Percentiles rank a stretch among this genome's conserved stretches.
These are phyloP conservation scores for Aspergillus pseudoglaucus DNA, from an alignment of 2,329 filamentous ascomycete species.

Conservation along the genomic window DNA sequence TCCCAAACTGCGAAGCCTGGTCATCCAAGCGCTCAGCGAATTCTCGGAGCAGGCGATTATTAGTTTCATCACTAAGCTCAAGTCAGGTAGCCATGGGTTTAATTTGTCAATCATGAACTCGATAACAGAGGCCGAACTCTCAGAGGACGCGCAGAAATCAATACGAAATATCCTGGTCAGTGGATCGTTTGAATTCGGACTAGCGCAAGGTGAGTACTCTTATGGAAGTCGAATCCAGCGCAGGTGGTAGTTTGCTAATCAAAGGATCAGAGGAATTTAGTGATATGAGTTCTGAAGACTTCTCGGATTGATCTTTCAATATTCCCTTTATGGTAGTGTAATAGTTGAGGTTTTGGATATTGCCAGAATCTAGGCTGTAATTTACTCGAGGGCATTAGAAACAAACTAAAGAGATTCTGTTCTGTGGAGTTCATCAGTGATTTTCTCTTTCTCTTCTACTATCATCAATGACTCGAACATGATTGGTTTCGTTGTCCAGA, in stretches of 20 bases:
- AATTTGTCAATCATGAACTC: slow-evolving; percentile 23
- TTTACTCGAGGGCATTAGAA: background rate
- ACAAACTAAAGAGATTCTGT: background rate
- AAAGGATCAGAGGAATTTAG: slow-evolving; percentile 16
- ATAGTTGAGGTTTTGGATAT: background rate
- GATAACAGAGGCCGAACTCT: slow-evolving; percentile 13
- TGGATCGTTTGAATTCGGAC: slow-evolving; percentile 20
- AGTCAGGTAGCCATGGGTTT: slow-evolving; percentile 24
- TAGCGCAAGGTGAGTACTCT: slow-evolving; percentile 12
- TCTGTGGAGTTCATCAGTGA: background rate
- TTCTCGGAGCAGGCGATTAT: slow-evolving; percentile 26
- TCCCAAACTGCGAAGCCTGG: slow-evolving; percentile 21
- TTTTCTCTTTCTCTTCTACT: background rate
- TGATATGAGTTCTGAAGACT: slow-evolving; percentile 13
- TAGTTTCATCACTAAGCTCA: slow-evolving; percentile 23
- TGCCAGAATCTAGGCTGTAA: background rate
- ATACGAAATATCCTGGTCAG: slow-evolving; percentile 23
- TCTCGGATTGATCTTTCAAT: slow-evolving; percentile 6
- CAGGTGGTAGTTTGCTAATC: slow-evolving; percentile 5
- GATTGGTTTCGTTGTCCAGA: slow-evolving; percentile 1
- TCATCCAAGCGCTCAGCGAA: slow-evolving; percentile 26
- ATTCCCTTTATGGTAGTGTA: background rate
- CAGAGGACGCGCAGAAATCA: slow-evolving; percentile 20
- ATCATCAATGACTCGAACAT: background rate
- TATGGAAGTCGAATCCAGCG: background rate